A percentile compares a stretch with the other conserved stretches of the same genome.
Conservation (phyloP, 1,284 basidiomycete species). For the Somion occarium region DNA sequence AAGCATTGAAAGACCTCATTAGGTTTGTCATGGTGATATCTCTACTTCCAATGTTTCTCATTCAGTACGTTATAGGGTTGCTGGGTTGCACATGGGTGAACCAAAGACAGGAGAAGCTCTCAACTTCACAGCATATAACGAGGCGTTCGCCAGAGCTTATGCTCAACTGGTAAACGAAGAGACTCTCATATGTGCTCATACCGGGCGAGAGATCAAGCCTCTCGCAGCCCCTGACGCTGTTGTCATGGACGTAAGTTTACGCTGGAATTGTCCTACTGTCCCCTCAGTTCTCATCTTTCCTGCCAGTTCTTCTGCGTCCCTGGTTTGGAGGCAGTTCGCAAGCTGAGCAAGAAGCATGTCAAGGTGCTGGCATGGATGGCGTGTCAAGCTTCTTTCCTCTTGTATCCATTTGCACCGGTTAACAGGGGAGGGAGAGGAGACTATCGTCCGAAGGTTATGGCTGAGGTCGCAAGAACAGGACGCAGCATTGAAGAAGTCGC, state of each 20-base stretch:
- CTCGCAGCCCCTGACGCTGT: slow-evolving; percentile 8
- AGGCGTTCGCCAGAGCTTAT: slow-evolving; percentile 6
- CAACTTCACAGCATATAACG: neutral
- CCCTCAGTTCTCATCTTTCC: neutral
- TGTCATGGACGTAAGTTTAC: slow-evolving; percentile 13
- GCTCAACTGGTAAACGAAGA: slow-evolving; percentile 2
- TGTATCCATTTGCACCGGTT: slow-evolving; percentile 15
- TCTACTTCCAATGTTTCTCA: neutral
- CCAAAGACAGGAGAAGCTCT: neutral
- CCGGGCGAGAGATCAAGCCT: slow-evolving; percentile 5
- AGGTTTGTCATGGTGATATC: neutral
- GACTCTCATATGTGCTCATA: slow-evolving; percentile 8
- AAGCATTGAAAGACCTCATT: neutral
- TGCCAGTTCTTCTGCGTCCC: slow-evolving; percentile 14
- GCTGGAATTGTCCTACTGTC: neutral
- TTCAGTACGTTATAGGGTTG: neutral
- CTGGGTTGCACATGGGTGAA: neutral
- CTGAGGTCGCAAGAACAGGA: slow-evolving; percentile 11
- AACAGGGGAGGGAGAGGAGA: slow-evolving; percentile 14
- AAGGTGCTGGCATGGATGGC: slow-evolving; percentile 17
- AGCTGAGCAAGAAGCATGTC: slow-evolving; percentile 5
- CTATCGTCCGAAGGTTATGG: slow-evolving; percentile 10
- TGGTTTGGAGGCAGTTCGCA: slow-evolving; percentile 6
- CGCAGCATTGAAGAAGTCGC: slow-evolving; percentile 10
- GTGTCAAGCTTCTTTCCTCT: slow-evolving; percentile 10